Conservation (phyloP, 225 moss, liverwort and hornwort species). For the Straminergon stramineum region DNA sequence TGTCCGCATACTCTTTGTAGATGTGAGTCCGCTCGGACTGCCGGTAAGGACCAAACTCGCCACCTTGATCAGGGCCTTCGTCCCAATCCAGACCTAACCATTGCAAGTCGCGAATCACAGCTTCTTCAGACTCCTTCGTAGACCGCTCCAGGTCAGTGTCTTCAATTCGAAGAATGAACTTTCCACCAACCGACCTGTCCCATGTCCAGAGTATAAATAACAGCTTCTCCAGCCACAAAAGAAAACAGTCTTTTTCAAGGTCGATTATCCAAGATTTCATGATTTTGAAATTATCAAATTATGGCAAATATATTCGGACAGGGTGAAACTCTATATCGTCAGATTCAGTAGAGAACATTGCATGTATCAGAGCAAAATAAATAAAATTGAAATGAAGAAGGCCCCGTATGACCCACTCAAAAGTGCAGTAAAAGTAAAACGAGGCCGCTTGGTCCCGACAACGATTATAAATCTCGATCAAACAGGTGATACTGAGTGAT, state of each 20-base stretch:
- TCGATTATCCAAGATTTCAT: background rate
- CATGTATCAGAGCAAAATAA: background rate
- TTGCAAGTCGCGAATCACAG: slow-evolving; percentile 72
- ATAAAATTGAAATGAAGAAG: background rate
- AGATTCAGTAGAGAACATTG: background rate
- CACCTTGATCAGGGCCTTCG: slow-evolving; percentile 78
- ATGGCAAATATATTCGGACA: background rate
- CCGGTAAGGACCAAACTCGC: slow-evolving; percentile 76
- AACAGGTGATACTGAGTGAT: background rate
- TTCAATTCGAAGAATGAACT: slow-evolving; percentile 86
- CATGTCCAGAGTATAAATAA: background rate
- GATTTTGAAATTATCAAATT: background rate
- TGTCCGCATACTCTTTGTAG: slow-evolving; percentile 76
- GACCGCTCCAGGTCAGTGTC: slow-evolving; percentile 96
- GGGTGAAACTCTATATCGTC: background rate
- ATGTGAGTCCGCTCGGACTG: slow-evolving; percentile 91
- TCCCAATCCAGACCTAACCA: slow-evolving; percentile 95
- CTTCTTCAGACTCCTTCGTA: slow-evolving; percentile 93
- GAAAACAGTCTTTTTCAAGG: background rate
- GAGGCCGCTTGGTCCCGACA: background rate
- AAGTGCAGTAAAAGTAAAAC: background rate
- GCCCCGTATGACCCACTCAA: background rate
- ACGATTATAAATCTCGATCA: background rate
- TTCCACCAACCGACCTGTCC: slow-evolving; percentile 76
- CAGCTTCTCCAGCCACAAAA: background rate